Evolutionary conservation across 2,329 filamentous ascomycete species (phyloP).

Genomic region (Alternaria triticimaculans): DNA sequence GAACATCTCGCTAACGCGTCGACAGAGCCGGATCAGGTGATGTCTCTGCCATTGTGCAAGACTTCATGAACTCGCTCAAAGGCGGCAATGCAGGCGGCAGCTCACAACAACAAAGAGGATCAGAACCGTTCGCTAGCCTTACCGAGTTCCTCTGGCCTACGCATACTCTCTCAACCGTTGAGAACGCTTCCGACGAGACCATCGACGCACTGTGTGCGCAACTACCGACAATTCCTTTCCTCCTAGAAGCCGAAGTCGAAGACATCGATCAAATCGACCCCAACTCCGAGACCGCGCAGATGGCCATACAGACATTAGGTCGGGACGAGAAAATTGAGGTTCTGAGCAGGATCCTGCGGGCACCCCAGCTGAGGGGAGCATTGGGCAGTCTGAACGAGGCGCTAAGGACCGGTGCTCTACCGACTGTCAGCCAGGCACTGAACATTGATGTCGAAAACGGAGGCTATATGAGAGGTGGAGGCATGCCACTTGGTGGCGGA

Average conservation of each 20-base stretch:
- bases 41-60: slow-evolving; percentile 80
- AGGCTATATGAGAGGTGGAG: slow-evolving; percentile 79
- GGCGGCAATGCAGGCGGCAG: slow-evolving; percentile 55
- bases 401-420: slow-evolving; percentile 86
- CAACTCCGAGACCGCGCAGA: slow-evolving; percentile 70
- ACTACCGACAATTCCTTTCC: slow-evolving; percentile 78
- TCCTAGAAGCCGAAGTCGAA: slow-evolving; percentile 73
- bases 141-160: slow-evolving; percentile 82
- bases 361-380: slow-evolving; percentile 90
- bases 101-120: slow-evolving; percentile 36
- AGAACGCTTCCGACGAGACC: slow-evolving; percentile 67
- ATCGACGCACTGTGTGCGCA: slow-evolving; percentile 78
- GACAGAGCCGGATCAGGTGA: slow-evolving; percentile 63
- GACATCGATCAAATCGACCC: slow-evolving; percentile 70
- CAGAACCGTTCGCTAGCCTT: slow-evolving; percentile 80
- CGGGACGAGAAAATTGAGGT: slow-evolving; percentile 79
- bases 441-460: slow-evolving; percentile 81
- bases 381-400: slow-evolving; percentile 85
- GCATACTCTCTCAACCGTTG: slow-evolving; percentile 78
- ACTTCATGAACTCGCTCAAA: slow-evolving; percentile 84
- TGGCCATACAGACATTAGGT: slow-evolving; percentile 75
- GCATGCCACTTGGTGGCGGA: slow-evolving; percentile 84
- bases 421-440: slow-evolving; percentile 86
- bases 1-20: slow-evolving; percentile 30
- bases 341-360: slow-evolving; percentile 80